Base-by-base conservation (phyloP, 2,329 filamentous ascomycete species). In the Fusarium tupiense region DNA sequence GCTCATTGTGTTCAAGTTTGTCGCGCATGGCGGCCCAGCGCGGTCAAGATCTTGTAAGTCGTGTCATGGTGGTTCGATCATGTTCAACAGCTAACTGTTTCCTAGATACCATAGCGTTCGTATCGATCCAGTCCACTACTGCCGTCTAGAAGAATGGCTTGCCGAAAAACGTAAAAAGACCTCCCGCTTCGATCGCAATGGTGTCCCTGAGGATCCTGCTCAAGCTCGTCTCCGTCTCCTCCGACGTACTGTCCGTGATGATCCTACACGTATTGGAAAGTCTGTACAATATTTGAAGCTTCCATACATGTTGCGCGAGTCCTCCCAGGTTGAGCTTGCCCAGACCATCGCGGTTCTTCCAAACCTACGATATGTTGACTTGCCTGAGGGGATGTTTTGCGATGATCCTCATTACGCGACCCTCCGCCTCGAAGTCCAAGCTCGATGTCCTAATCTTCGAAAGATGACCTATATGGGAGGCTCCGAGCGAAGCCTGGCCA, bases 51-150 rank as follows among this genome's bases (percentile, higher is more conserved):
- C 62, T 81, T 92, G 93, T 97, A 87, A 82, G 92, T 88, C 52
- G 50, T 43, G 44, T 50, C 40, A 56, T 64, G 29, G 43, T 56
- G 54, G 38, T 41, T 52, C 61, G 29, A 46, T 61, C 22, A 50
- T 43, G 53, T 35, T 46, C 35, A 59, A n/a, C 64, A 53, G 33
- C 75, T 77, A 49, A 77, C 50, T 52, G 17, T 31, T 57, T 33
- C 47, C 19, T 38, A 97, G 94, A 75, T 97, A 97, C 82, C 91
- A 92, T 78, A 95, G 94, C 85, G 91, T 98, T 75, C 93, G 95
- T 68, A 96, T 98, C 81, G 96, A 98, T 81, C 90, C 93, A 24
- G 95, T 98, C 38, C 96, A 98, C 84, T 98, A 98, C 84, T 98
- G 96, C 86, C 91, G 93, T 73, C 92, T 93, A 77, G 96, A 98